Conservation (phyloP, 257 asterid species). For the Solanum chiquidenum region DNA sequence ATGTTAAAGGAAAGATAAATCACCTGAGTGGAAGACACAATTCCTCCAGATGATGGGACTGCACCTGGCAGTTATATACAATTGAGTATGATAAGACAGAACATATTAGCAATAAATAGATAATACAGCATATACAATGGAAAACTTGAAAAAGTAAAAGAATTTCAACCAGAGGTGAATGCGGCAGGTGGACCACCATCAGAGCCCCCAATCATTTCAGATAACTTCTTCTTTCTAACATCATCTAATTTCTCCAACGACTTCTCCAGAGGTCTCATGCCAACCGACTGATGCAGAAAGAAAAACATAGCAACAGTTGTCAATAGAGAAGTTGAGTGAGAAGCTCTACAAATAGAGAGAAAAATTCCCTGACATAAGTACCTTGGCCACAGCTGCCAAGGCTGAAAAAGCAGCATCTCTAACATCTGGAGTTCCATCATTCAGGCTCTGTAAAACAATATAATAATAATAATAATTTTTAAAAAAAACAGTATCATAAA, state of each 20-base stretch:
- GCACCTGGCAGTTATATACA: constrained; percentile 28
- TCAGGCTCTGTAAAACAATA: constrained; percentile 52
- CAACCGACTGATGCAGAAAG: constrained; percentile 49
- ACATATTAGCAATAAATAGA: background rate
- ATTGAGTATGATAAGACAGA: constrained; percentile 5
- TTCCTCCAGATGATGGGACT: constrained; percentile 51
- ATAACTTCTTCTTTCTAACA: constrained; percentile 77
- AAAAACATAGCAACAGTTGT: background rate
- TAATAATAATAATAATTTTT: background rate
- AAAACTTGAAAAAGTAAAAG: background rate
- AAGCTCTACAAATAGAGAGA: constrained; percentile 5
- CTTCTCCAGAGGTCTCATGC: constrained; percentile 97
- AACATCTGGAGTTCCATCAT: constrained; percentile 99
- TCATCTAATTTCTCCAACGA: constrained; percentile 90
- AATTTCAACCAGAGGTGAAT: constrained; percentile 49
- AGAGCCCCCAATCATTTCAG: constrained; percentile 90
- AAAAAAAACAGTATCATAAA: background rate
- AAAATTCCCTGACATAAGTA: constrained; percentile 8
- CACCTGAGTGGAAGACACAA: constrained; percentile 42
- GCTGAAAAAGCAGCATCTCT: constrained; percentile 99
- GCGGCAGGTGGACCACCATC: constrained; percentile 43
- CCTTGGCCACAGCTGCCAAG: constrained; percentile 95
- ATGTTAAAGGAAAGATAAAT: constrained; percentile 7
- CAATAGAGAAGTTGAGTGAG: background rate
- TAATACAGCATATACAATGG: background rate